These are phyloP conservation scores for Tetrahymena thermophila DNA, from an alignment of 73 alveolate species.

Conservation along the genomic window DNA sequence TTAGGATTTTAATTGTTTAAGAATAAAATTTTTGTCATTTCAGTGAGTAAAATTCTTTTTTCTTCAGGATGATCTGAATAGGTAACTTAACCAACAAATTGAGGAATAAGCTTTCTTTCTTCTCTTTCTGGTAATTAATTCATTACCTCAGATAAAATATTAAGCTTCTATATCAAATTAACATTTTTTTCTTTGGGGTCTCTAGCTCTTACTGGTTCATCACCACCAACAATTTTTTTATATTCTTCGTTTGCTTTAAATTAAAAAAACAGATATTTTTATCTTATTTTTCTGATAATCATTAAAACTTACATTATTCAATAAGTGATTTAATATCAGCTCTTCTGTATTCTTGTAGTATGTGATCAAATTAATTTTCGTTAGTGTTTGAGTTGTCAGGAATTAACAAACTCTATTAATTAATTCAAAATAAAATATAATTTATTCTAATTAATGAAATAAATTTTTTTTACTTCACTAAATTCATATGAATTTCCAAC, in stretches of 20 bases:
- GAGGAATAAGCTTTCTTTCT: background rate
- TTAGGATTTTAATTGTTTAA: constrained; percentile 73
- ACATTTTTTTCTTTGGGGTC: constrained; percentile 41
- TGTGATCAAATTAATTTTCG: constrained; percentile 58
- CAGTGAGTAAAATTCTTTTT: constrained; percentile 64
- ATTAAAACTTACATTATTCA: constrained; percentile 22
- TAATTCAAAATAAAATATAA: background rate
- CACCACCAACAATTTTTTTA: constrained; percentile 23
- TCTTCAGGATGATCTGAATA: constrained; percentile 20
- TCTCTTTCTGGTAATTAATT: background rate
- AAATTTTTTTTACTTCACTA: constrained; percentile 10
- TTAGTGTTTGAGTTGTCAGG: constrained; percentile 36
- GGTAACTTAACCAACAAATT: background rate
- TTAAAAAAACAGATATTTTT: background rate
- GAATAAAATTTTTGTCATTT: constrained; percentile 55
- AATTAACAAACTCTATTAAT: constrained; percentile 27
- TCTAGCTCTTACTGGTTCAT: constrained; percentile 36
- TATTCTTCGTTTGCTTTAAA: constrained; percentile 41
- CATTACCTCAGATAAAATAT: constrained; percentile 49
- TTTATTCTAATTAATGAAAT: background rate
- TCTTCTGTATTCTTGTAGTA: constrained; percentile 46
- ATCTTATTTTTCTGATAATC: background rate
- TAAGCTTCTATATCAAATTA: constrained; percentile 43
- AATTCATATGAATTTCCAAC: constrained; percentile 31
- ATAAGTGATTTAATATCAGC: constrained; percentile 35